Conservation (phyloP, 441 rosid genomes). For the Populus trichocarpa region DNA sequence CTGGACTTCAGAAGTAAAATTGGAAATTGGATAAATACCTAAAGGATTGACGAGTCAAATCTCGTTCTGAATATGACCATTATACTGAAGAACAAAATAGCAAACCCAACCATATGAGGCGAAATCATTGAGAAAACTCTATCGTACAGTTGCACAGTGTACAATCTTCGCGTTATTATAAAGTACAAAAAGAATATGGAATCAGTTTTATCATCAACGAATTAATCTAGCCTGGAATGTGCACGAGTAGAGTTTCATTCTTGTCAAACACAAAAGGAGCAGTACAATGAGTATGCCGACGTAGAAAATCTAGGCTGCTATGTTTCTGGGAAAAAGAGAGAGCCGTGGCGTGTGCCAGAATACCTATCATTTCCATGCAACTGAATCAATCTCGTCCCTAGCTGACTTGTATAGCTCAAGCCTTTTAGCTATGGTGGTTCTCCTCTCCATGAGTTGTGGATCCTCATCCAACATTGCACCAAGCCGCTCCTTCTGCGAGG, state of each 20-base stretch:
- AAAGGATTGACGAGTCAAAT: background rate
- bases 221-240: background rate
- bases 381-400: constrained; percentile 90
- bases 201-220: background rate
- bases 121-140: background rate
- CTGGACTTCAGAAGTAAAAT: background rate
- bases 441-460: constrained; percentile 90
- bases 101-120: background rate
- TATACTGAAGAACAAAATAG: background rate
- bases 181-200: constrained; percentile 10
- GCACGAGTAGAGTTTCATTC: background rate
- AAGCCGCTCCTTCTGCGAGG: constrained; percentile 77
- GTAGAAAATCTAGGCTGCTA: constrained; percentile 6
- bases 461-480: constrained; percentile 96
- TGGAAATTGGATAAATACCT: background rate
- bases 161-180: background rate
- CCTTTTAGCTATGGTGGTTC: constrained; percentile 70
- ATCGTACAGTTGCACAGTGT: background rate
- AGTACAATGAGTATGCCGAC: constrained; percentile 4
- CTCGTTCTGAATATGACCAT: background rate
- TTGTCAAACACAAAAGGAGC: background rate
- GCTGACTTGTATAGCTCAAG: constrained; percentile 97
- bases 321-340: background rate
- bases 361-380: constrained; percentile 78
- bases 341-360: background rate